Evolutionary conservation across 2,329 filamentous ascomycete genomes (phyloP).

Genomic region (Eutypa lata): DNA sequence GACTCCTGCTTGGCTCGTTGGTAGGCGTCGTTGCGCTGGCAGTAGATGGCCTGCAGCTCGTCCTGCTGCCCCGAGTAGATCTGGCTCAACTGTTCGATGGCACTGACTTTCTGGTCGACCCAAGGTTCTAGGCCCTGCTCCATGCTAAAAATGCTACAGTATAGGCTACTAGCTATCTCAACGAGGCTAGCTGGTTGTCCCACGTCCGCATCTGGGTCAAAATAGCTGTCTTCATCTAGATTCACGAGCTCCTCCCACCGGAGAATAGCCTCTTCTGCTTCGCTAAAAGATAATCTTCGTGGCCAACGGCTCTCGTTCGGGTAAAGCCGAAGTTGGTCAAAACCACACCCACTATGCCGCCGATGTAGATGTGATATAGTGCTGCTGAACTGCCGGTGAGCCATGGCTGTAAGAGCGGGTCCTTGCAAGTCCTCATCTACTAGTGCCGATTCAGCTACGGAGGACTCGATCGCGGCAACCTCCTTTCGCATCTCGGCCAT

Average conservation of each 20-base stretch:
- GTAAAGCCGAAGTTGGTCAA: conserved; percentile 26
- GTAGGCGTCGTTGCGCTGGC: conserved; percentile 67
- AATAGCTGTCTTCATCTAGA: conserved; percentile 31
- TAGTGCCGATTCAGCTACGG: conserved; percentile 53
- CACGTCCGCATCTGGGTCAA: conserved; percentile 20
- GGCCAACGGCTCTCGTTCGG: conserved; percentile 63
- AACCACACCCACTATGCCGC: conserved; percentile 54
- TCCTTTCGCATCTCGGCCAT: conserved; percentile 19
- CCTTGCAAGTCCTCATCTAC: conserved; percentile 60
- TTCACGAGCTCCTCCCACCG: conserved; percentile 58
- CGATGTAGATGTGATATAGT: conserved; percentile 54
- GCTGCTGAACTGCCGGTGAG: conserved; percentile 42
- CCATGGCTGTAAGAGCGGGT: conserved; percentile 45
- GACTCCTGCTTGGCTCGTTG: conserved; percentile 64
- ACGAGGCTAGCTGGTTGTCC: conserved; percentile 28
- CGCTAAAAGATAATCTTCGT: conserved; percentile 70
- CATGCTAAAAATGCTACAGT: conserved; percentile 49
- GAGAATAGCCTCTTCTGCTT: conserved; percentile 71
- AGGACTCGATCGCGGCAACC: conserved; percentile 42
- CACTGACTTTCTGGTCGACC: conserved; percentile 55
- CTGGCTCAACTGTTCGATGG: conserved; percentile 58
- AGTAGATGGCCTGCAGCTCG: conserved; percentile 64
- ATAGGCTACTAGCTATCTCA: conserved; percentile 56
- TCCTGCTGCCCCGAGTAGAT: conserved; percentile 61
- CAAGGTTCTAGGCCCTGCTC: conserved; percentile 55